Evolutionary conservation across 495 filamentous ascomycete genomes (phyloP).

Genomic region (Elaphomyces granulatus): DNA sequence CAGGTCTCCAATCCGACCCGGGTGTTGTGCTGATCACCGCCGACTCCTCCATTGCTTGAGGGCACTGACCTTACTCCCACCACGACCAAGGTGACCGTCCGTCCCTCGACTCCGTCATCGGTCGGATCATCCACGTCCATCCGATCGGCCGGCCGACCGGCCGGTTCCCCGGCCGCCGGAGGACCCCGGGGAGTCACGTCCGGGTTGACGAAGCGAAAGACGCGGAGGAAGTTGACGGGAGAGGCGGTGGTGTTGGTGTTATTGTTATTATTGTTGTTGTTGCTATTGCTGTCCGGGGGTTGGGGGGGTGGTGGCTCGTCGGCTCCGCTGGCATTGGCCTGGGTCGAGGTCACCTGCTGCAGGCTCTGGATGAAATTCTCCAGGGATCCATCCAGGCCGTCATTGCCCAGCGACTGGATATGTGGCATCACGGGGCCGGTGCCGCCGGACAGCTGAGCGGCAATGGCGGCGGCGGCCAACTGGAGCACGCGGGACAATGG

Average conservation of each 20-base stretch:
- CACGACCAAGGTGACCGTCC: slow-evolving; percentile 53
- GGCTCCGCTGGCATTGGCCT: slow-evolving; percentile 23
- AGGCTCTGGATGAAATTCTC: slow-evolving; percentile 44
- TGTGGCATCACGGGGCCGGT: slow-evolving; percentile 40
- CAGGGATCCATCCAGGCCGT: slow-evolving; percentile 41
- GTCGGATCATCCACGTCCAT: slow-evolving; percentile 31
- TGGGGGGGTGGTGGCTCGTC: slow-evolving; percentile 17
- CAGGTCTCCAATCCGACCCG: slow-evolving; percentile 33
- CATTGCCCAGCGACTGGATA: slow-evolving; percentile 43
- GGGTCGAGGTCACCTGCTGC: slow-evolving; percentile 36
- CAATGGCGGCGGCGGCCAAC: slow-evolving; percentile 44
- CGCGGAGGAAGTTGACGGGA: slow-evolving; percentile 44
- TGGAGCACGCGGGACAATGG: slow-evolving; percentile 43
- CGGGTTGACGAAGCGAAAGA: slow-evolving; percentile 46
- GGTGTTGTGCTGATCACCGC: slow-evolving; percentile 30
- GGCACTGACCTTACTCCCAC: slow-evolving; percentile 61
- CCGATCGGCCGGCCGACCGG: slow-evolving; percentile 10
- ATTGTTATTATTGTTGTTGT: too few relatives aligned
- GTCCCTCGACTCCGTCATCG: slow-evolving; percentile 38
- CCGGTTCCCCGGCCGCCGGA: slow-evolving; percentile 9
- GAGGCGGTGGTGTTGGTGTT: slow-evolving; percentile 27
- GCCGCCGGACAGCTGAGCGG: slow-evolving; percentile 43
- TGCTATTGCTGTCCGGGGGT: slow-evolving; percentile 1
- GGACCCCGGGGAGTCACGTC: slow-evolving; percentile 15
- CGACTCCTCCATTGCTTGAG: slow-evolving; percentile 30